Conservation (phyloP, 805 yeast species). For the Saccharomyces mikatae region DNA sequence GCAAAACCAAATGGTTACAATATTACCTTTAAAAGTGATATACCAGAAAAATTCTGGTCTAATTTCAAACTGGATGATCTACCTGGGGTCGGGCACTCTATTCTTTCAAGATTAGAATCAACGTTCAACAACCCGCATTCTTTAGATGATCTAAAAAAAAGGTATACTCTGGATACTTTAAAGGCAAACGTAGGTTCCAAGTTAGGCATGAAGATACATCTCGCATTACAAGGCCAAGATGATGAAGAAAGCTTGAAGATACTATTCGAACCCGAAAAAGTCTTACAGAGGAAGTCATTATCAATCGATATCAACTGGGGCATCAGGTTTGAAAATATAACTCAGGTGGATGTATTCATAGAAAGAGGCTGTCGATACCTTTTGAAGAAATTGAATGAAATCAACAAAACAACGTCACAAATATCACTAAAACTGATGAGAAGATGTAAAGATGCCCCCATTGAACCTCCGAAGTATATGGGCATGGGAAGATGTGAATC, state of each 20-base stretch:
- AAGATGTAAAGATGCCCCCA: constrained; percentile 59
- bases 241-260: constrained; percentile 45
- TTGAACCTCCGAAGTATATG: constrained; percentile 66
- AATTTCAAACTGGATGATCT: constrained; percentile 32
- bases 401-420: constrained; percentile 45
- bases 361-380: constrained; percentile 53
- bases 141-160: constrained; percentile 34
- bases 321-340: constrained; percentile 54
- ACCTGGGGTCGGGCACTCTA: constrained; percentile 58
- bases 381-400: constrained; percentile 39
- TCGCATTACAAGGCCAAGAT: constrained; percentile 63
- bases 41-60: constrained; percentile 28
- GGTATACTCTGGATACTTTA: constrained; percentile 34
- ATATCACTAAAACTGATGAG: constrained; percentile 58
- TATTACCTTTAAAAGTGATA: constrained; percentile 32
- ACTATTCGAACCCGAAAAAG: constrained; percentile 38
- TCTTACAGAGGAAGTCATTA: constrained; percentile 58
- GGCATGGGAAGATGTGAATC: constrained; percentile 81
- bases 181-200: constrained; percentile 51
- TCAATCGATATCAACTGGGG: constrained; percentile 92
- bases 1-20: constrained; percentile 77
- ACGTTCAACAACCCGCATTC: constrained; percentile 6
- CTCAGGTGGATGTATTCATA: constrained; percentile 60
- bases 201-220: constrained; percentile 55
- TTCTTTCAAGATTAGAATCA: constrained; percentile 37